These are phyloP conservation scores for Phytophthora tubulina DNA, from an alignment of 352 stramenopile genomes.

Conservation along the genomic window DNA sequence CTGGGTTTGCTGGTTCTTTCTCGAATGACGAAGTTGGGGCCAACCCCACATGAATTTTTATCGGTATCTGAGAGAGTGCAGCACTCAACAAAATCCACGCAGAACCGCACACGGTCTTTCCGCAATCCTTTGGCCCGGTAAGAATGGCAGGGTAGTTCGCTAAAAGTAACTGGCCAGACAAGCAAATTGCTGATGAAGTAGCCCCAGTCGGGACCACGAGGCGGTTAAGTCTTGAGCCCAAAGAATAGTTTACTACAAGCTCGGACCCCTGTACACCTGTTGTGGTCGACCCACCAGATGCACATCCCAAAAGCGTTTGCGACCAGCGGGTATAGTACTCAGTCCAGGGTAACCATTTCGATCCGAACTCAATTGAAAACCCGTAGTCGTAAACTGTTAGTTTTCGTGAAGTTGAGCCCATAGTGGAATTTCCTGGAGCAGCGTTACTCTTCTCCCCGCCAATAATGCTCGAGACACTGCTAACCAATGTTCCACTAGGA, in stretches of 20 bases:
- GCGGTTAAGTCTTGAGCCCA: slow-evolving; percentile 1
- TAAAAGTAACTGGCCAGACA: slow-evolving; percentile 60
- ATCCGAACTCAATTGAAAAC: slow-evolving; percentile 74
- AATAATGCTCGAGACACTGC: slow-evolving; percentile 6
- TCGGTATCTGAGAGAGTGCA: slow-evolving; percentile 20
- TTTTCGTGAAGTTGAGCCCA: slow-evolving; percentile 16
- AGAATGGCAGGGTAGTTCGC: slow-evolving; percentile 51
- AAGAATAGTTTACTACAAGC: not conserved
- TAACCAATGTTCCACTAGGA: slow-evolving; percentile 42
- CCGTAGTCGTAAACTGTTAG: slow-evolving; percentile 74
- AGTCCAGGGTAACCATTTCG: slow-evolving; percentile 78
- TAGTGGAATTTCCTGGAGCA: not conserved
- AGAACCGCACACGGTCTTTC: slow-evolving; percentile 59
- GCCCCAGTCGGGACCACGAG: slow-evolving; percentile 46
- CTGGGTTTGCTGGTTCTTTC: not conserved
- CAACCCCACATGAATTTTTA: not conserved
- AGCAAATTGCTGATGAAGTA: slow-evolving; percentile 50
- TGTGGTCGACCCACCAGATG: not conserved
- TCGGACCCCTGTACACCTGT: not conserved
- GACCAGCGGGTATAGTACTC: slow-evolving; percentile 73
- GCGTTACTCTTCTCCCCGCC: slow-evolving; percentile 26
- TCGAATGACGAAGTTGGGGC: not conserved
- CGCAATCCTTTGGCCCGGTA: slow-evolving; percentile 50
- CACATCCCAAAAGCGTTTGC: slow-evolving; percentile 32
- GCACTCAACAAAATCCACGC: slow-evolving; percentile 39